Evolutionary conservation across 495 filamentous ascomycete genomes (phyloP).

Genomic region (Ramalina intermedia): DNA sequence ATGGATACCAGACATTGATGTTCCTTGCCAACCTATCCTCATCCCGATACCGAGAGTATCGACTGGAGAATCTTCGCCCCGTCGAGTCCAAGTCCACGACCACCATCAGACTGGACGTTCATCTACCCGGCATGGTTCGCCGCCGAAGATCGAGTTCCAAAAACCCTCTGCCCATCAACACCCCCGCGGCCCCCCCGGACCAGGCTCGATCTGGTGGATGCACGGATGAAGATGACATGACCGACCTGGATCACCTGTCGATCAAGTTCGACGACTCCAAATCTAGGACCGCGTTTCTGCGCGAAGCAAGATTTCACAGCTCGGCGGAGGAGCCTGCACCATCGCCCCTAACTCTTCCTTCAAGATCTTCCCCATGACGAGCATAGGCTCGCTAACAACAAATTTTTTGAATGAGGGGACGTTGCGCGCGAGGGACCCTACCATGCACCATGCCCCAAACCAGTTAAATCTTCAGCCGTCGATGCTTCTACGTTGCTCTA

Average conservation of each 20-base stretch:
- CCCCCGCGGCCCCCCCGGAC: not conserved
- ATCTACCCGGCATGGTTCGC: slow-evolving; percentile 3
- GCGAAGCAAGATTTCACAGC: no score
- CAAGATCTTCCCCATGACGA: no score
- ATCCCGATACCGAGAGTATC: slow-evolving; percentile 2
- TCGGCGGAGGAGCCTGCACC: no score
- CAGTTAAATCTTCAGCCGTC: no score
- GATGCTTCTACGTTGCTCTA: no score
- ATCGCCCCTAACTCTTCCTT: no score
- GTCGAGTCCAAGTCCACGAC: slow-evolving; percentile 8
- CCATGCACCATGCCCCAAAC: no score
- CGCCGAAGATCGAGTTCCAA: slow-evolving; percentile 7
- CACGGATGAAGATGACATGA: slow-evolving; percentile 1
- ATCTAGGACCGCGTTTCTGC: slow-evolving; percentile 33
- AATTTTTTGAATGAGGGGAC: no score
- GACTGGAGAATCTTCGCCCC: slow-evolving; percentile 4
- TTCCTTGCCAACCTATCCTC: slow-evolving; percentile 6
- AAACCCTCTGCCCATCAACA: not conserved
- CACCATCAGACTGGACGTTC: slow-evolving; percentile 1
- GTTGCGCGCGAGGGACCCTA: no score
- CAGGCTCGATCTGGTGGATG: not conserved
- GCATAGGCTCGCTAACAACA: no score
- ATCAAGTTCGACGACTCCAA: slow-evolving; percentile 5
- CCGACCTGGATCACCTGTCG: slow-evolving; percentile 3
- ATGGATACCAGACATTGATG: slow-evolving; percentile 5